These are phyloP conservation scores for Blastobotrys persicus DNA, from an alignment of 1,139 yeast genomes.

Conservation along the genomic window DNA sequence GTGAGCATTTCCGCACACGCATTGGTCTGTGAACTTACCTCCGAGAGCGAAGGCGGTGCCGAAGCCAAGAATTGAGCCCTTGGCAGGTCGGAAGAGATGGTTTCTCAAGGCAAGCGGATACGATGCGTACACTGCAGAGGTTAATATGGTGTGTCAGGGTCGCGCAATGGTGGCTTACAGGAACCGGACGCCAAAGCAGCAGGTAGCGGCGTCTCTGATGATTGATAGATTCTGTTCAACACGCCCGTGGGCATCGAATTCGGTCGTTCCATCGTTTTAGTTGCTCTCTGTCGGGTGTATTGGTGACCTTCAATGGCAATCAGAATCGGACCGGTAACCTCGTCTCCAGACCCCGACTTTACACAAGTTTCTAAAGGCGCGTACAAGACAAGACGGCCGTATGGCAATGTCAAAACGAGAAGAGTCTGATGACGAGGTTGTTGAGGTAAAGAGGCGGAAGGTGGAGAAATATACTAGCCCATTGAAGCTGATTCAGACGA, in stretches of 20 bases:
- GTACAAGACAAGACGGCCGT: background rate
- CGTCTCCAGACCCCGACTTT: too few species aligned
- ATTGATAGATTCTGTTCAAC: conserved; percentile 18
- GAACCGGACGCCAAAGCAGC: conserved; percentile 29
- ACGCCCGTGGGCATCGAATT: background rate
- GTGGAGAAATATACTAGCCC: background rate
- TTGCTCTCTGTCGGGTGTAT: too few species aligned
- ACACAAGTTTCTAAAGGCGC: too few species aligned
- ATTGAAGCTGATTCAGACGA: conserved; percentile 1
- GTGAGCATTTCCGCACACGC: conserved; percentile 9
- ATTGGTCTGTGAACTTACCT: conserved; percentile 37
- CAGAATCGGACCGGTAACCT: background rate
- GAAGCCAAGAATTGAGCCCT: conserved; percentile 50
- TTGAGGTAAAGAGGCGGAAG: conserved; percentile 5
- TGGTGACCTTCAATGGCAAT: too few species aligned
- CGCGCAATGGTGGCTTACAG: conserved; percentile 21
- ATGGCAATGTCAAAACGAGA: background rate
- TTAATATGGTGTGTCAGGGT: conserved; percentile 7
- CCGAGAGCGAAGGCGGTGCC: conserved; percentile 76
- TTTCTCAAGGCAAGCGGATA: conserved; percentile 29
- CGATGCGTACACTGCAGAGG: conserved; percentile 29
- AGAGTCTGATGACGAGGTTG: background rate
- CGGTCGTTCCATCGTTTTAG: background rate
- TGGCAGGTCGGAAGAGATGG: conserved; percentile 45
- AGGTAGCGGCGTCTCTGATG: conserved; percentile 30